phyloP scores from a whole-genome alignment of 2,329 filamentous ascomycete species.

The Fusarium begoniae region DNA sequence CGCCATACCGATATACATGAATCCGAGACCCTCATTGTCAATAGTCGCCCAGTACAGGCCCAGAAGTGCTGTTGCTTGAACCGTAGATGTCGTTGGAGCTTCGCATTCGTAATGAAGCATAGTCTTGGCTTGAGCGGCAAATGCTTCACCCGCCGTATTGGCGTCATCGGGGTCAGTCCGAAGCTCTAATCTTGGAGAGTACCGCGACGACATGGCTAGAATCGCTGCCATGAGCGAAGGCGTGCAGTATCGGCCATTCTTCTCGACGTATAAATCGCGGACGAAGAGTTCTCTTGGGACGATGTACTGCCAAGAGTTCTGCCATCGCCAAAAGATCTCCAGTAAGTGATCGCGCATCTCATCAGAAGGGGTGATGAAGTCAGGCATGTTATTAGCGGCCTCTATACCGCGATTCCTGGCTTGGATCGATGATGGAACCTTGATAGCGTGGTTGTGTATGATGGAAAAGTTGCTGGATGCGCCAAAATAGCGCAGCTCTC shows the following conservation, averaged over 20 bases:
- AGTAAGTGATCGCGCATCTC: not conserved
- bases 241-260: not conserved
- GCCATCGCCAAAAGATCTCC: not conserved
- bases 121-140: not conserved
- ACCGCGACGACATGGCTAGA: not conserved
- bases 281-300: conserved; percentile 2
- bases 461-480: conserved; percentile 13
- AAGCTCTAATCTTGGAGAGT: not conserved
- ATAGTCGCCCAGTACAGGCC: not conserved
- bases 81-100: not conserved
- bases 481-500: conserved; percentile 2
- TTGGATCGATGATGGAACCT: not conserved
- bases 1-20: conserved; percentile 9
- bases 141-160: conserved; percentile 1
- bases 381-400: not conserved
- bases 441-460: conserved; percentile 6
- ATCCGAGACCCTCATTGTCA: conserved; percentile 3
- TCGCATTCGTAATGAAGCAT: conserved; percentile 6
- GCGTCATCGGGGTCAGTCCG: not conserved
- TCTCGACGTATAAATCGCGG: not conserved
- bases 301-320: conserved; percentile 8
- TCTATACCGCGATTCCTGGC: not conserved
- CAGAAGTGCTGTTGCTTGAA: not conserved
- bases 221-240: not conserved
- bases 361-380: not conserved